Evolutionary conservation across 1,139 yeast species (phyloP), one percentile per base, ranked within the genome.

Genomic region (Yamadazyma dushanensis): DNA sequence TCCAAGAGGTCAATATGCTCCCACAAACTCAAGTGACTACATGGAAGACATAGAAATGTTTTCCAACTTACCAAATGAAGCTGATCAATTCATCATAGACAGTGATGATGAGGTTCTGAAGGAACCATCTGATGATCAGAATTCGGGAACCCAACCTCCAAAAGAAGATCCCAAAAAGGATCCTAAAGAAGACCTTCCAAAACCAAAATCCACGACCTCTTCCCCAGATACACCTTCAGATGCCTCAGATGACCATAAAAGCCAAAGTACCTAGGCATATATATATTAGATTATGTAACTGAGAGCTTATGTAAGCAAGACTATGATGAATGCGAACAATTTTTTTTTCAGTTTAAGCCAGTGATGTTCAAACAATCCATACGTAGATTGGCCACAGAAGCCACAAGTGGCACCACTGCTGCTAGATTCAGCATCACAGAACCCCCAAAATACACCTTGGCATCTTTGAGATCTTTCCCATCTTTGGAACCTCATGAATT

Each of bases 391-490:
- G 70, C 71, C 28, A 63, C 70, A 2, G 52, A 48, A 28, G 64
- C 60, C 18, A 3, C 17, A 4, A 8, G 11, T 25, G 27, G 8
- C 21, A 29, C 27, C 20, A 15, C 7, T 8, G 14, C 16, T 13
- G 34, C 17, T 19, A 34, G 35, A 14, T 61, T 67, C 43, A 54
- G 60, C 26, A 42, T 63, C 20, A 55, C 57, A 20, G 49, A 53
- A 33, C 92, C 95, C 13, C 87, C 96, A 20, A 69, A 74, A 47
- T 87, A 80, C 51, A 88, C 92, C 0, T 68, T 90, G 45, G 81
- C 95, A n/a, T 76, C 95, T 4, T 63, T 88, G 37, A 78, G 97
- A 43, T 60, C 80, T 14, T 92, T 92, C 59, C 98, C 98, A 26
- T 83, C 95, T 7, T 71, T 92, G 40, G 96, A 88, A 59, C 98